phyloP scores from a whole-genome alignment of 345 rosid genomes.

The Populus euphratica region DNA sequence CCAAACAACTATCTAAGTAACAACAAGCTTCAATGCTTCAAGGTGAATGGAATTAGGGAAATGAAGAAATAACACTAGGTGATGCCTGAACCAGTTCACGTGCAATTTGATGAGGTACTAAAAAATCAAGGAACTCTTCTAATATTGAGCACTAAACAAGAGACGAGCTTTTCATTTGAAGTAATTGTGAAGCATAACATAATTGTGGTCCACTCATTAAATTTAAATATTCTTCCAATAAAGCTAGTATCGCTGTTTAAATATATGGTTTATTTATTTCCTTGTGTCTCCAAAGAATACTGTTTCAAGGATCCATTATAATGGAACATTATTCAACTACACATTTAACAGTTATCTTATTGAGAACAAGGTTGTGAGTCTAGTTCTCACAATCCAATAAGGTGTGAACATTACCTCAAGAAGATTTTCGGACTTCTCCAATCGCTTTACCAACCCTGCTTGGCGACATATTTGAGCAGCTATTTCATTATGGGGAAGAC shows the following conservation, averaged over 20 bases:
- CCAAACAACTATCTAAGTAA: not conserved
- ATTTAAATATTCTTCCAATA: not conserved
- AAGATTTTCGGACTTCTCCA: conserved; percentile 76
- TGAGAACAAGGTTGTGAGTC: not conserved
- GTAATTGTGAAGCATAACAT: not conserved
- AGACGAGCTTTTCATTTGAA: not conserved
- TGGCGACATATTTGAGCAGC: conserved; percentile 99
- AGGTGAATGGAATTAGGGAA: not conserved
- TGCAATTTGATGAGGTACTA: not conserved
- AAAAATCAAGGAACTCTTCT: not conserved
- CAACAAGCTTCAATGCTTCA: not conserved
- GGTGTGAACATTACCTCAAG: conserved; percentile 48
- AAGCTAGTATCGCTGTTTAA: not conserved
- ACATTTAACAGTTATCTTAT: not conserved
- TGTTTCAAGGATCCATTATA: not conserved
- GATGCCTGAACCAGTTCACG: not conserved
- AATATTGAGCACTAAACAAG: not conserved
- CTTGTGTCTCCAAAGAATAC: not conserved
- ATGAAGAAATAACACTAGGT: not conserved
- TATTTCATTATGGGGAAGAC: conserved; percentile 98
- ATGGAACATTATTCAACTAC: not conserved
- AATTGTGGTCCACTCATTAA: not conserved
- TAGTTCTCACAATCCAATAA: conserved; percentile 1
- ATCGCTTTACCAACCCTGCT: conserved; percentile 92
- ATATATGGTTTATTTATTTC: not conserved